Evolutionary conservation across 768 basidiomycete genomes (phyloP).

Genomic region (Solioccasus polychromus): DNA sequence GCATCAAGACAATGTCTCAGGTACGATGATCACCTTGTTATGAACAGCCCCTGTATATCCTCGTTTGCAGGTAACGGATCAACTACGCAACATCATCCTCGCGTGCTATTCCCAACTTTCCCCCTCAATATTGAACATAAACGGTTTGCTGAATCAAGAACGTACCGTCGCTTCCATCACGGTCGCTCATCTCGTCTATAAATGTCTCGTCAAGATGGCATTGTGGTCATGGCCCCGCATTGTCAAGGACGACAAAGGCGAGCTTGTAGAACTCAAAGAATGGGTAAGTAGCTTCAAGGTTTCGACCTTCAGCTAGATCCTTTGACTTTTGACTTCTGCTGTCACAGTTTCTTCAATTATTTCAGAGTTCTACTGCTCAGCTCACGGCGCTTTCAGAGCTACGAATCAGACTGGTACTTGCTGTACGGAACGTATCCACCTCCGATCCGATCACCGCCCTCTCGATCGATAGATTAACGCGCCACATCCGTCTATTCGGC

Average conservation of each 20-base stretch:
- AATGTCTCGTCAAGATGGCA: conserved; percentile 67
- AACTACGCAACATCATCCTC: conserved; percentile 52
- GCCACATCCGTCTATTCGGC: conserved; percentile 69
- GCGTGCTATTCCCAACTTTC: conserved; percentile 57
- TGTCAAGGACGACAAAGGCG: conserved; percentile 42
- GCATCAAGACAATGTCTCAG: conserved; percentile 62
- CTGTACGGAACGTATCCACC: conserved; percentile 36
- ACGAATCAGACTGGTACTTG: conserved; percentile 52
- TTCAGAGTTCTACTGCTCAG: conserved; percentile 56
- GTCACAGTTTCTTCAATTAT: conserved; percentile 57
- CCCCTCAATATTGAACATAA: conserved; percentile 33
- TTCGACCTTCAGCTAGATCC: neutral
- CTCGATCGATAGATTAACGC: conserved; percentile 57
- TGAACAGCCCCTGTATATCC: neutral
- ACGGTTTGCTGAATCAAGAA: conserved; percentile 34
- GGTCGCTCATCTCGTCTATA: conserved; percentile 69
- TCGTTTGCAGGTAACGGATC: conserved; percentile 20
- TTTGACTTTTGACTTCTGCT: conserved; percentile 5
- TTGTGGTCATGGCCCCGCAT: conserved; percentile 67
- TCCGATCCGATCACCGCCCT: conserved; percentile 38
- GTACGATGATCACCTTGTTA: conserved; percentile 35
- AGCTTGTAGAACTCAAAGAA: conserved; percentile 41
- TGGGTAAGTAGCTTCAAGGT: conserved; percentile 45
- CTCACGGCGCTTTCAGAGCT: conserved; percentile 53
- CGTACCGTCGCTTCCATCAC: conserved; percentile 45